Evolutionary conservation across 116 monocot genomes (phyloP), one percentile per base, ranked within the genome.

Genomic region (Zostera marina): DNA sequence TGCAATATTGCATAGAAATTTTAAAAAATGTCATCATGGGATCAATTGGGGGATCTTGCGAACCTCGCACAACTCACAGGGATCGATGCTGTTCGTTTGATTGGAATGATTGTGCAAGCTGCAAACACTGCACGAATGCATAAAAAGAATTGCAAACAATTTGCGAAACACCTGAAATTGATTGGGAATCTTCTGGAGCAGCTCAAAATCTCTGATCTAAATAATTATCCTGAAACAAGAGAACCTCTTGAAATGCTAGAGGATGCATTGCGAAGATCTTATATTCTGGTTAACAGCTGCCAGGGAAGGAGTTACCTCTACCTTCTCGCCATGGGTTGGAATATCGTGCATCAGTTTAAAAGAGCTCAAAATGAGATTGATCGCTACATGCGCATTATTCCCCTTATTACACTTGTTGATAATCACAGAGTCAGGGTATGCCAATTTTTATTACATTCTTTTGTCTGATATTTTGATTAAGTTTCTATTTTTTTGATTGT

Each of bases 201-300:
- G 67, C 85, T 96, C 51, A 85, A 73, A 73, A 72, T 96, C 65
- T 96, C 89, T n/a, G 94, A 96, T 70, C 80, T 96, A n/a, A 88
- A 85, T 70, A 81, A 62, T 71, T 85, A 96, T 53, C 89, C 89
- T 0, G 94, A 96, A 72, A 96, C 88, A 5, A 72, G 94, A 52
- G 94, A 96, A 69, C 94, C 94, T 0, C 68, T 96, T 41, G 94
- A 96, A 62, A 85, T 88, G 72, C 78, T 96, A 9, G 94, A 96
- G 72, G 94, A 96, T 51, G 85, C 89, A 0, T 73, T 96, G 38
- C 66, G 79, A 58, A 68, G 91, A 23, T 72, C 83, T 1, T 83
- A 85, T 44, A 44, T 77, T 5, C 70, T 91, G 45, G 85, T 91
- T 5, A 74, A 71, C 40, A 83, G 81, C 62, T 91, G 91, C 64